Base-by-base conservation (phyloP, 352 stramenopile genomes). In the Phytophthora ohioensis region DNA sequence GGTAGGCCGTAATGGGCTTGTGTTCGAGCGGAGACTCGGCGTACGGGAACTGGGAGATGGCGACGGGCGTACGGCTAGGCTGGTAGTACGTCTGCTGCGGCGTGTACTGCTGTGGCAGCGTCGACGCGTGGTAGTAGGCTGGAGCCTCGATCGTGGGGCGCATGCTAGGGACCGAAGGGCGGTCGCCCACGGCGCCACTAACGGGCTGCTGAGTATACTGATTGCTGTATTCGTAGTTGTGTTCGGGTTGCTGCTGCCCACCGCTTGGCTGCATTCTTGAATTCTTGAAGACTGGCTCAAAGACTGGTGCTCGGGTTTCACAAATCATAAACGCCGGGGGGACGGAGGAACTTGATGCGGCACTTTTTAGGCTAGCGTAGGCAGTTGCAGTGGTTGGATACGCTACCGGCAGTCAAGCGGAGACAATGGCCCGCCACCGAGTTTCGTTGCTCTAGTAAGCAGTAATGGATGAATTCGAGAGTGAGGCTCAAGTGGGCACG, bases 201-300 rank as follows among this genome's bases (percentile, higher is more conserved):
- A 41, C 55, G 39, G 39, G 11, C 42, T 70, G 56, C 36, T 75
- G 68, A 27, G 17, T 74, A 63, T 76, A 77, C 41, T 69, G 57
- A 36, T 66, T 51, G 58, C 53, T 74, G 64, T 71, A 61, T 38
- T 75, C 49, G 30, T 79, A 70, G 42, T 73, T 27, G 59, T 71
- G 67, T 17, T 79, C 43, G 47, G 57, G 39, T 58, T 71, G 64
- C n/a, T 71, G 68, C 36, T 63, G 59, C n/a, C 61, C 71, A 54
- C 56, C 47, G 66, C 58, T 67, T 69, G 71, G 71, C 67, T 75
- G 72, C 72, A 80, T 80, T 52, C 62, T 76, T 30, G 59, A 71
- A 74, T 77, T 73, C 68, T 75, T 80, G 63, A 79, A 79, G 72
- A 46, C 43, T 65, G 72, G 30, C 58, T 76, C 63, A 80, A 77